These are phyloP conservation scores for Vitellaria paradoxa DNA, from an alignment of 179 eudicot genomes.

Conservation along the genomic window DNA sequence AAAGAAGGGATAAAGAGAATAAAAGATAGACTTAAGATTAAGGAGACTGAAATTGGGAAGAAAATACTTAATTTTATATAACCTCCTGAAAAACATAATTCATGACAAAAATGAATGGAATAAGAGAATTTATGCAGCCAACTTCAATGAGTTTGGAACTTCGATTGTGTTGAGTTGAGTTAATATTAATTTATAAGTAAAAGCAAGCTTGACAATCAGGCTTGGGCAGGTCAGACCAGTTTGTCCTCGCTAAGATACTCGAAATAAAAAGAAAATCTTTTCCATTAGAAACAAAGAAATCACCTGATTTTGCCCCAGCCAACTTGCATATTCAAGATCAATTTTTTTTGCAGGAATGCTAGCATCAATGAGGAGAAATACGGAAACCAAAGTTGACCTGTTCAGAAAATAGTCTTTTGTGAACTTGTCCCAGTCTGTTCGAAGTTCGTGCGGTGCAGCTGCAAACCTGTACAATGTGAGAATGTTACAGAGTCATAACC, in stretches of 20 bases:
- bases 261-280: neutral
- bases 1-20: too few species aligned
- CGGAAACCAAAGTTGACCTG: conserved; percentile 73
- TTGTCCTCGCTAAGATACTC: neutral
- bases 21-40: too few species aligned
- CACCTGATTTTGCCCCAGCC: conserved; percentile 96
- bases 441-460: conserved; percentile 70
- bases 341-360: conserved; percentile 82
- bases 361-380: conserved; percentile 88
- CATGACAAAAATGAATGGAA: too few species aligned
- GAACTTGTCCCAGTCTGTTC: conserved; percentile 82
- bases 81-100: too few species aligned
- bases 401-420: conserved; percentile 90
- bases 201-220: too few species aligned
- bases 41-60: too few species aligned
- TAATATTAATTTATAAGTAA: too few species aligned
- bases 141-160: too few species aligned
- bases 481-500: neutral
- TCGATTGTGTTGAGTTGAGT: too few species aligned
- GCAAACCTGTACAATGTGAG: conserved; percentile 55
- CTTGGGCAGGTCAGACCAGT: neutral
- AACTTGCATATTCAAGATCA: conserved; percentile 95
- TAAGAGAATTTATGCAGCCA: too few species aligned
- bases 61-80: too few species aligned
- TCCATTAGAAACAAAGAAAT: conserved; percentile 8